Conservation (phyloP, 331 rosid species). For the Telfairia occidentalis region DNA sequence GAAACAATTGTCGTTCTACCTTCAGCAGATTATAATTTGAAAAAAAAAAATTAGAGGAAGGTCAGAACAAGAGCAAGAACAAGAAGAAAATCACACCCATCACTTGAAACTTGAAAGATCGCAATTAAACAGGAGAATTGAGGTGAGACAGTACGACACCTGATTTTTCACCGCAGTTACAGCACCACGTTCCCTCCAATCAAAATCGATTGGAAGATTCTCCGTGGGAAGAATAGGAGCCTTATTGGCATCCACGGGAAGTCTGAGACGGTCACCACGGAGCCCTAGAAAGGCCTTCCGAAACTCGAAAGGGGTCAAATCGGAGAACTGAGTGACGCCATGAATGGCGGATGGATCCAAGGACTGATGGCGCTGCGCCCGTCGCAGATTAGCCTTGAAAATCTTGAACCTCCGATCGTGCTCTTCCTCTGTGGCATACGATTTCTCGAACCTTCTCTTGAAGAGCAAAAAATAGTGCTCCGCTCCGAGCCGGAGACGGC, state of each 20-base stretch:
- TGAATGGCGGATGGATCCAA: conserved; percentile 74
- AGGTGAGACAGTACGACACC: conserved; percentile 22
- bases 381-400: conserved; percentile 56
- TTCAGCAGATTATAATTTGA: background rate
- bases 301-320: conserved; percentile 63
- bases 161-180: conserved; percentile 72
- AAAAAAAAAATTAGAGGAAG: background rate
- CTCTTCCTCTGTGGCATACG: conserved; percentile 49
- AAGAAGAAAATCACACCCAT: background rate
- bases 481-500: conserved; percentile 26
- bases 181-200: conserved; percentile 86
- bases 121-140: background rate
- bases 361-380: conserved; percentile 58
- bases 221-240: conserved; percentile 83
- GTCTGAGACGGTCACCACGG: conserved; percentile 34
- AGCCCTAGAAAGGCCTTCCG: conserved; percentile 45
- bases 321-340: conserved; percentile 83
- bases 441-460: conserved; percentile 51
- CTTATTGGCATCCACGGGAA: conserved; percentile 48
- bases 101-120: background rate
- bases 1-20: background rate
- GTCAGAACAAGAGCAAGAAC: background rate
- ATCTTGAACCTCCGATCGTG: conserved; percentile 51
- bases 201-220: conserved; percentile 65
- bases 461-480: conserved; percentile 68